These are phyloP conservation scores for Diplodia intermedia DNA, from an alignment of 2,329 filamentous ascomycete species.

Conservation along the genomic window DNA sequence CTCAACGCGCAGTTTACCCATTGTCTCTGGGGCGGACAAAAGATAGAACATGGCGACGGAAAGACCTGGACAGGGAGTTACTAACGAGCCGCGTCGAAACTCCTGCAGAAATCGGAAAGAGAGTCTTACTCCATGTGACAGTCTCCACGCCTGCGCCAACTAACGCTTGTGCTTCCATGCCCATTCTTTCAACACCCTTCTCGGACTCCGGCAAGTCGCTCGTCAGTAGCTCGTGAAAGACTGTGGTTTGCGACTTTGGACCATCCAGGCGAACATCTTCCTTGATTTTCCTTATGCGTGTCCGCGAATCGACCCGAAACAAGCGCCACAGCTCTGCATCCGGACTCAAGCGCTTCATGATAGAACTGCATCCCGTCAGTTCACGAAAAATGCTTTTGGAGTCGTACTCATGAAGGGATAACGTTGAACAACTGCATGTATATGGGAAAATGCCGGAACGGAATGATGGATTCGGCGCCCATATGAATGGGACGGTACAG, in stretches of 20 bases:
- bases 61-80: conserved; percentile 36
- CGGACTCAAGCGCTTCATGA: not conserved
- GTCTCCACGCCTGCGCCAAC: conserved; percentile 32
- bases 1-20: conserved; percentile 46
- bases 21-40: conserved; percentile 42
- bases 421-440: conserved; percentile 35
- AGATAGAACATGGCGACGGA: conserved; percentile 47
- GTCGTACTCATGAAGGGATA: not conserved
- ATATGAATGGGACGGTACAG: conserved; percentile 32
- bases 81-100: not conserved
- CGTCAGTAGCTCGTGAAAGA: conserved; percentile 33
- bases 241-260: conserved; percentile 3
- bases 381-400: not conserved
- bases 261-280: not conserved
- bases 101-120: conserved; percentile 2
- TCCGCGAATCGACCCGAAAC: conserved; percentile 5
- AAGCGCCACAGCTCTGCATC: not conserved
- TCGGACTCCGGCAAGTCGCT: conserved; percentile 29
- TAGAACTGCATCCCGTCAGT: not conserved
- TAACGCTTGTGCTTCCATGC: conserved; percentile 29
- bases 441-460: conserved; percentile 31
- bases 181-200: conserved; percentile 30
- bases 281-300: conserved; percentile 12
- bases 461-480: conserved; percentile 34
- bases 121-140: not conserved